phyloP scores from a whole-genome alignment of 192 early-diverging fungal species.

The Backusella circina region DNA sequence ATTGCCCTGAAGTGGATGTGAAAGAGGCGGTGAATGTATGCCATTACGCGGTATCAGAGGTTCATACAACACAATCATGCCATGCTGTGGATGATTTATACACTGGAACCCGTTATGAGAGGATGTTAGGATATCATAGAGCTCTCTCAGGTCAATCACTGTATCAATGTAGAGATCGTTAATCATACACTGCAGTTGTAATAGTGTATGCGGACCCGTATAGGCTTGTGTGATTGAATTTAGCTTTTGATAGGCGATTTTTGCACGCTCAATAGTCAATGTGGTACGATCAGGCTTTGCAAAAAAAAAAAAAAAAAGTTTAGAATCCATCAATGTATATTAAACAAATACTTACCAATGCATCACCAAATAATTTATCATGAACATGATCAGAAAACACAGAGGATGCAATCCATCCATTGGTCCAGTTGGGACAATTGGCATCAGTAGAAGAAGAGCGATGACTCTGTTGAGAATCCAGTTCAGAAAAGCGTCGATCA shows the following conservation, averaged over 20 bases:
- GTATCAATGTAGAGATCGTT: constrained; percentile 23
- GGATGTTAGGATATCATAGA: constrained; percentile 18
- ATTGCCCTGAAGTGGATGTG: constrained; percentile 7
- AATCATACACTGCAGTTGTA: constrained; percentile 22
- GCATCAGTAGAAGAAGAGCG: constrained; percentile 5
- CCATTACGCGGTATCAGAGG: not conserved
- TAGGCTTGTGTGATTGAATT: constrained; percentile 19
- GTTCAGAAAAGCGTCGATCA: not conserved
- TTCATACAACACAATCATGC: constrained; percentile 21
- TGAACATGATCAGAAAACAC: constrained; percentile 19
- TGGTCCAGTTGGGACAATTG: not conserved
- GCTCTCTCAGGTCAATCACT: constrained; percentile 21
- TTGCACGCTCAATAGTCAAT: constrained; percentile 28
- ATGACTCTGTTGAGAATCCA: not conserved
- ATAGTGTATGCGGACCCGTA: constrained; percentile 14
- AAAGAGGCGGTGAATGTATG: not conserved
- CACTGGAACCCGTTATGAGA: constrained; percentile 26
- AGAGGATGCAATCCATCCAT: constrained; percentile 22
- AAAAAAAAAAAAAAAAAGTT: not conserved
- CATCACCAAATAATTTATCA: constrained; percentile 32
- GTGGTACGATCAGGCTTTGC: constrained; percentile 22
- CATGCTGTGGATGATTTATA: constrained; percentile 25
- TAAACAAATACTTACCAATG: constrained; percentile 17
- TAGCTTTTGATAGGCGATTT: constrained; percentile 31
- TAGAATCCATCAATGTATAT: not conserved